A percentile compares a stretch with the other conserved stretches of the same genome.
Evolutionary conservation across 2,329 filamentous ascomycete species (phyloP).

Genomic region (Xylaria sp.): DNA sequence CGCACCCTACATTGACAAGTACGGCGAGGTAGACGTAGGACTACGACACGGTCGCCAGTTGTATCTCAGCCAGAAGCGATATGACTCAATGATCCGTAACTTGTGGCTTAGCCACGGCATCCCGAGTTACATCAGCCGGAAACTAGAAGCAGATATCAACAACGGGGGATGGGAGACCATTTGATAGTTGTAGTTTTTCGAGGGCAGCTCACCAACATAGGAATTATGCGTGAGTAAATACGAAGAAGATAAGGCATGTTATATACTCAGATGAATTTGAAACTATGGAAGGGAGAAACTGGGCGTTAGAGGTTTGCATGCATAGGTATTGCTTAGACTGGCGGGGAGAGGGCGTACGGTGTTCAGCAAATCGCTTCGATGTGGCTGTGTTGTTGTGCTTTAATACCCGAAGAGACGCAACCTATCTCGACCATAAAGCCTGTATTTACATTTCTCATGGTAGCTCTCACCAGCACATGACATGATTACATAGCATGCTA

Average conservation of each 20-base stretch:
- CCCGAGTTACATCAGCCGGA: conserved; percentile 88
- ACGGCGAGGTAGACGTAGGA: conserved; percentile 95
- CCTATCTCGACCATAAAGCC: background rate
- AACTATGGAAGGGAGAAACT: background rate
- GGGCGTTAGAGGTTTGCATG: conserved; percentile 22
- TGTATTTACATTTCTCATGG: background rate
- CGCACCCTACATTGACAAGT: conserved; percentile 94
- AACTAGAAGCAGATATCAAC: conserved; percentile 94
- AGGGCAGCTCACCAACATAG: background rate
- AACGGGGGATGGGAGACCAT: conserved; percentile 97
- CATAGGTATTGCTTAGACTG: conserved; percentile 14
- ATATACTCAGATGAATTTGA: conserved; percentile 9
- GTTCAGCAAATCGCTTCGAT: background rate
- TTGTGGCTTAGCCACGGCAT: conserved; percentile 89
- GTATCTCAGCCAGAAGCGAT: conserved; percentile 92
- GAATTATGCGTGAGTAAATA: conserved; percentile 12
- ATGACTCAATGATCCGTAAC: conserved; percentile 86
- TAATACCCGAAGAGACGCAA: background rate
- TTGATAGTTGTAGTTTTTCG: conserved; percentile 46
- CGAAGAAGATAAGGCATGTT: background rate
- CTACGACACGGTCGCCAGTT: conserved; percentile 88
- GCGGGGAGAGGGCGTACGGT: background rate
- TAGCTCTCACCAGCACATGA: background rate
- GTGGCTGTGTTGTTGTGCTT: background rate
- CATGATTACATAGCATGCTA: background rate